Base-by-base conservation (phyloP, 345 rosid species). In the Euphorbia lathyris region DNA sequence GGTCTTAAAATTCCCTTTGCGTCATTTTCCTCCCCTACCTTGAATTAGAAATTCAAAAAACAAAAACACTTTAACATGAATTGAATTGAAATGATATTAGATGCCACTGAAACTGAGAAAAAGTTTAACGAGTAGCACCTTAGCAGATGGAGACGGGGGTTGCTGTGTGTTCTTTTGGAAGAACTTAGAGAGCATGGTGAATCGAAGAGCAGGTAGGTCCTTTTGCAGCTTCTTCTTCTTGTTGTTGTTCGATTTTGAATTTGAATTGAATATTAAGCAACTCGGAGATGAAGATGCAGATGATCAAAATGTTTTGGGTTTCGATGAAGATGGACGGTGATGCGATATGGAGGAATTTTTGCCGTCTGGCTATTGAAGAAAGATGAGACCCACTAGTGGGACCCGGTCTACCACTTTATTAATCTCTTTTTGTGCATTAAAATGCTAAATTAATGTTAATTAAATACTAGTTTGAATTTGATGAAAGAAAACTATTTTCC, bases 181-280 rank as follows among this genome's bases (percentile, higher is more conserved):
- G 55, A 88, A 43, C 68, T 81, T 86, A 69, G 84, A 23, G 73
- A 88, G 79, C 93, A 86, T 84, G 70, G 80, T 75, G 67, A 65
- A 66, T 70, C 61, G 72, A 42, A 48, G 52, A 63, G 50, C 72
- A 43, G 59, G 16, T 48, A 23, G 0, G 20, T 9, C 7, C 3
- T 20, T 48, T 30, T 53, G 64, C 72, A 29, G 75, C 55, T 55
- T 19, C 34, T 73, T 70, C 67, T 23, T 12, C 45, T 38, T 20
- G 29, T 73, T 70, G 64, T 23, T 12, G 40, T 36, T 20, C 23
- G 25, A 8, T 0, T 16, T 64, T n/a, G n/a, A 25, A 26, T 56
- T 25, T 25, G 34, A 63, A 32, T 56, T 13, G 3, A n/a, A 2
- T 27, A 26, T 48, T 29, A 57, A 50, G 19, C n/a, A n/a, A n/a